Conservation (phyloP, 208 protist genomes). For the Balamuthia mandrillaris region DNA sequence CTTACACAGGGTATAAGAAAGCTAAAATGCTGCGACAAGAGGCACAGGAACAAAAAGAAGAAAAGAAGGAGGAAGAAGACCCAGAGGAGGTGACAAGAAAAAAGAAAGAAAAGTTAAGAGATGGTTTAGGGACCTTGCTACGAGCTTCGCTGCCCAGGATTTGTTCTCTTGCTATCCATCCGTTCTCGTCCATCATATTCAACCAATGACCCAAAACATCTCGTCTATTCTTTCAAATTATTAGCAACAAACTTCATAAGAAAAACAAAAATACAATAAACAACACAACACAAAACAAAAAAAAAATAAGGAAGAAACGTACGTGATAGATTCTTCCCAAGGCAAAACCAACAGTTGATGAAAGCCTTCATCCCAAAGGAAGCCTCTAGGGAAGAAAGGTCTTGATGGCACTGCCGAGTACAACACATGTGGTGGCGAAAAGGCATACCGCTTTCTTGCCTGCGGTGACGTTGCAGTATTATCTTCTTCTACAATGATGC, state of each 20-base stretch:
- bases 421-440: not conserved
- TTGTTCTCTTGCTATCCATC: slow-evolving; percentile 84
- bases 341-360: slow-evolving; percentile 74
- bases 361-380: slow-evolving; percentile 88
- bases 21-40: not conserved
- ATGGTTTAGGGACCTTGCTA: slow-evolving; percentile 33
- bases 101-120: not conserved
- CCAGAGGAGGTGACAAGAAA: not conserved
- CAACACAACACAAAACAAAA: not conserved
- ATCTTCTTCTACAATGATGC: not conserved
- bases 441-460: too few species aligned
- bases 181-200: slow-evolving; percentile 66
- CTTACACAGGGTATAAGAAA: not conserved
- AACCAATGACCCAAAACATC: slow-evolving; percentile 76
- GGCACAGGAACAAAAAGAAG: not conserved
- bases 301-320: not conserved
- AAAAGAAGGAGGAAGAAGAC: too few species aligned
- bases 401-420: slow-evolving; percentile 68
- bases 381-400: slow-evolving; percentile 79
- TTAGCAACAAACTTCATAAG: not conserved
- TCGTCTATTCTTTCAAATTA: not conserved
- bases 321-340: slow-evolving; percentile 64
- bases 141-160: slow-evolving; percentile 75
- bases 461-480: too few species aligned
- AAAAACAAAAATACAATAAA: not conserved